phyloP scores from a whole-genome alignment of 2,329 filamentous ascomycete species.

The Colletotrichum lupini region DNA sequence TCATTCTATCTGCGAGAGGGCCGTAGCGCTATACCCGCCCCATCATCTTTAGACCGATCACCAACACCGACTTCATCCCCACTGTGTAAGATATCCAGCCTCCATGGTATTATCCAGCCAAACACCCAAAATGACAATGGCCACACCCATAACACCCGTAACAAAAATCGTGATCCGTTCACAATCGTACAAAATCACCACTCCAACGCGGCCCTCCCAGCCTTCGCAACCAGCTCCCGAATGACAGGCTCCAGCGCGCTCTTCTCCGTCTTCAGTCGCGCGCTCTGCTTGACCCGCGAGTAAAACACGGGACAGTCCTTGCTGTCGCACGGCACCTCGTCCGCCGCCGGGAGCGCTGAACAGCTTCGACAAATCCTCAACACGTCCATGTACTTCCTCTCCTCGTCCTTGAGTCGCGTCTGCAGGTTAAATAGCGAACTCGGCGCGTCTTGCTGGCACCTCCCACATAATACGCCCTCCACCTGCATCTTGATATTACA shows the following conservation, averaged over 20 bases:
- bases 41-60: neutral
- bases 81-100: neutral
- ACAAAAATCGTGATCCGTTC: neutral
- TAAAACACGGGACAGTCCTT: conserved; percentile 96
- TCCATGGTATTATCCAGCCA: neutral
- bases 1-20: neutral
- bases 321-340: conserved; percentile 88
- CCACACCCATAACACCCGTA: neutral
- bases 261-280: conserved; percentile 56
- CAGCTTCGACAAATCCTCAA: conserved; percentile 83
- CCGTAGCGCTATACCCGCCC: neutral
- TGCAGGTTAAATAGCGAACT: conserved; percentile 74
- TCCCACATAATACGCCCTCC: conserved; percentile 62
- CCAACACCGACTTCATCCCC: neutral
- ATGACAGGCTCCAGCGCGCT: conserved; percentile 47
- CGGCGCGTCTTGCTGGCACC: conserved; percentile 66
- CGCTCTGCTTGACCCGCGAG: conserved; percentile 72
- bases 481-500: conserved; percentile 69
- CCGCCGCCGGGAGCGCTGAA: conserved; percentile 76
- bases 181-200: conserved; percentile 43
- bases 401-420: conserved; percentile 68
- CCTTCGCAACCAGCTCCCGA: conserved; percentile 42
- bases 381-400: conserved; percentile 73
- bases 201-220: conserved; percentile 44
- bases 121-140: neutral